Evolutionary conservation across 176 grass and related monocot genomes (phyloP).

Genomic region (Musa acuminata): DNA sequence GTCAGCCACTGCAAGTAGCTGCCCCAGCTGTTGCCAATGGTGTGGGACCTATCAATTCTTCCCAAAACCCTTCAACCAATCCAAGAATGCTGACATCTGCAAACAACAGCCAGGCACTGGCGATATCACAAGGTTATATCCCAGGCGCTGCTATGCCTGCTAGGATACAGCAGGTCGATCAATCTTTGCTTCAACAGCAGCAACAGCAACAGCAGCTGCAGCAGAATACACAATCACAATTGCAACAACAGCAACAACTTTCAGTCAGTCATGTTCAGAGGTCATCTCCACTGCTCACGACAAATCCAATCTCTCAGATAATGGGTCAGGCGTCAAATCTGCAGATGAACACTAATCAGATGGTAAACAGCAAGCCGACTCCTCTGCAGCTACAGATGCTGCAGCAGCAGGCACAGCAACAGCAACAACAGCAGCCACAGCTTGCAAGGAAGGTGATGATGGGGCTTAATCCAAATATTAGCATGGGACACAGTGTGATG

Average conservation of each 20-base stretch:
- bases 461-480: conserved; percentile 49
- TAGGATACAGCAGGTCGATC: conserved; percentile 13
- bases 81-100: conserved; percentile 53
- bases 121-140: conserved; percentile 44
- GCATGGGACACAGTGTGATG: conserved; percentile 56
- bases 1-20: conserved; percentile 51
- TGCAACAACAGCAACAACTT: conserved; percentile 67
- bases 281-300: conserved; percentile 48
- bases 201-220: conserved; percentile 54
- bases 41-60: conserved; percentile 37
- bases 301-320: conserved; percentile 65
- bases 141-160: not conserved
- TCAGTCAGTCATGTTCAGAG: conserved; percentile 55
- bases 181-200: conserved; percentile 25
- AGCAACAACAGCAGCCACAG: conserved; percentile 47
- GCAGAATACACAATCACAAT: conserved; percentile 29
- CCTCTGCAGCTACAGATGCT: conserved; percentile 37
- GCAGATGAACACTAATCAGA: conserved; percentile 49
- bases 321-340: conserved; percentile 50
- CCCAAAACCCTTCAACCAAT: conserved; percentile 49
- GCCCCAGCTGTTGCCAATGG: conserved; percentile 34
- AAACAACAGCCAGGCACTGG: conserved; percentile 45
- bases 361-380: conserved; percentile 48
- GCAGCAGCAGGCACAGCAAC: conserved; percentile 62
- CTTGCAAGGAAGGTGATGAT: conserved; percentile 75